phyloP scores from a whole-genome alignment of 306 rosid genomes.

The Casuarina glauca region DNA sequence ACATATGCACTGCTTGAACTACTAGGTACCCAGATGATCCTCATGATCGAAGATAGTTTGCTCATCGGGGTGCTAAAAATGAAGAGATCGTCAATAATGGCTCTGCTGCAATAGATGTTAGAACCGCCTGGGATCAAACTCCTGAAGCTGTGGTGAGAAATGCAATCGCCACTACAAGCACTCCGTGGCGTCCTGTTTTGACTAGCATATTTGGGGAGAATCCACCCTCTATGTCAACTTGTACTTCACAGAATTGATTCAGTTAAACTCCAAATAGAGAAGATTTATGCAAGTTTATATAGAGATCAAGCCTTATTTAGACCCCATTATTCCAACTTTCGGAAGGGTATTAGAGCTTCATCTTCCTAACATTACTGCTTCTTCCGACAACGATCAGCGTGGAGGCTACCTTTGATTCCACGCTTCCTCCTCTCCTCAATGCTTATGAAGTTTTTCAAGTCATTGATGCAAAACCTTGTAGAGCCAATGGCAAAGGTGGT shows the following conservation, averaged over 20 bases:
- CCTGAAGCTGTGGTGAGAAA: conserved; percentile 34
- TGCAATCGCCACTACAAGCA: conserved; percentile 7
- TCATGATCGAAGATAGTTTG: conserved; percentile 41
- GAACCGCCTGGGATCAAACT: conserved; percentile 43
- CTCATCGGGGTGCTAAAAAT: background rate
- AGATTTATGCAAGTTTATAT: conserved; percentile 38
- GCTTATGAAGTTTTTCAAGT: conserved; percentile 44
- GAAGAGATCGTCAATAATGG: conserved; percentile 24
- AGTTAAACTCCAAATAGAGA: conserved; percentile 11
- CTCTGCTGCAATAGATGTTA: conserved; percentile 12
- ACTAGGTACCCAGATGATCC: conserved; percentile 39
- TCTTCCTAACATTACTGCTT: conserved; percentile 36
- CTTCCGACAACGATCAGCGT: conserved; percentile 27
- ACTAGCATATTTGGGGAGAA: background rate
- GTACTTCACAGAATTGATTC: conserved; percentile 48
- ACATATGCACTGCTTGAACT: background rate
- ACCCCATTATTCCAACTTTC: conserved; percentile 37
- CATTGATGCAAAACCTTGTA: conserved; percentile 20
- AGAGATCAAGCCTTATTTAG: conserved; percentile 18
- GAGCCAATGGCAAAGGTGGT: conserved; percentile 37
- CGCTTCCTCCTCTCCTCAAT: conserved; percentile 54
- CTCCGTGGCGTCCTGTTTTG: background rate
- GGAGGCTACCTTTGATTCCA: conserved; percentile 27
- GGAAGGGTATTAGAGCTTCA: conserved; percentile 33
- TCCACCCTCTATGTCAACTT: conserved; percentile 30